phyloP scores from a whole-genome alignment of 2,329 filamentous ascomycete species.

The Ascochyta rabiei region DNA sequence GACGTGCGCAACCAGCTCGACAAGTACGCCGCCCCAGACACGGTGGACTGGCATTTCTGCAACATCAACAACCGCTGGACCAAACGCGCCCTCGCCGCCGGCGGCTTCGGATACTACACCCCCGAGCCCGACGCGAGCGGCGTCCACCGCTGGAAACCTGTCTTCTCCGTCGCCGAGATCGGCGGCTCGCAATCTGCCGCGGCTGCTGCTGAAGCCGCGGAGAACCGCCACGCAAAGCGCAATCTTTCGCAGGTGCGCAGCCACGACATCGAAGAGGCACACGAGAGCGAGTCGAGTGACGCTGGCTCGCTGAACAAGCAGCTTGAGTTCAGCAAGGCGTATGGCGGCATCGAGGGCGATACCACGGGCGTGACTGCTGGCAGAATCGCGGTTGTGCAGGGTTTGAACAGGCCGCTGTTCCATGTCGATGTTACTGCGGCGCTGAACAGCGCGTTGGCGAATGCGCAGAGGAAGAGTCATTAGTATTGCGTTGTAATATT shows the following conservation, averaged over 20 bases:
- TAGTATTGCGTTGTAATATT: constrained; percentile 14
- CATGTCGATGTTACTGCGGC: constrained; percentile 92
- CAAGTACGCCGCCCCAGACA: constrained; percentile 78
- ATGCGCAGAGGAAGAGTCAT: constrained; percentile 59
- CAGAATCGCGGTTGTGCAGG: constrained; percentile 69
- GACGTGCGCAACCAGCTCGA: constrained; percentile 96
- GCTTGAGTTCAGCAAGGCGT: constrained; percentile 39
- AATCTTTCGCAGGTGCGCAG: constrained; percentile 57
- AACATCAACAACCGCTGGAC: constrained; percentile 93
- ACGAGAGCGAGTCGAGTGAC: constrained; percentile 31
- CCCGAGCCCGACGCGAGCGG: constrained; percentile 58
- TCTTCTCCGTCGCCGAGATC: constrained; percentile 92
- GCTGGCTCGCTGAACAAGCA: constrained; percentile 42
- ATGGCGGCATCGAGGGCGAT: constrained; percentile 41
- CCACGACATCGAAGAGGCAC: constrained; percentile 24
- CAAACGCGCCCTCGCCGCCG: constrained; percentile 84
- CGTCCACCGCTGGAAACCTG: constrained; percentile 81
- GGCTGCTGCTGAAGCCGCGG: constrained; percentile 69
- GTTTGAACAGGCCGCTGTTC: constrained; percentile 90
- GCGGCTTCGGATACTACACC: constrained; percentile 87
- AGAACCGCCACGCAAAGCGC: constrained; percentile 56
- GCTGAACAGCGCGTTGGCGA: constrained; percentile 85
- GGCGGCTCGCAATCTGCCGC: constrained; percentile 76
- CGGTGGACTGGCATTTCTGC: constrained; percentile 94
- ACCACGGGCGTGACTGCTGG: constrained; percentile 1